A percentile compares a stretch with the other conserved stretches of the same genome.
Evolutionary conservation across 2,329 filamentous ascomycete genomes (phyloP).

Genomic region (Fusarium sp.): DNA sequence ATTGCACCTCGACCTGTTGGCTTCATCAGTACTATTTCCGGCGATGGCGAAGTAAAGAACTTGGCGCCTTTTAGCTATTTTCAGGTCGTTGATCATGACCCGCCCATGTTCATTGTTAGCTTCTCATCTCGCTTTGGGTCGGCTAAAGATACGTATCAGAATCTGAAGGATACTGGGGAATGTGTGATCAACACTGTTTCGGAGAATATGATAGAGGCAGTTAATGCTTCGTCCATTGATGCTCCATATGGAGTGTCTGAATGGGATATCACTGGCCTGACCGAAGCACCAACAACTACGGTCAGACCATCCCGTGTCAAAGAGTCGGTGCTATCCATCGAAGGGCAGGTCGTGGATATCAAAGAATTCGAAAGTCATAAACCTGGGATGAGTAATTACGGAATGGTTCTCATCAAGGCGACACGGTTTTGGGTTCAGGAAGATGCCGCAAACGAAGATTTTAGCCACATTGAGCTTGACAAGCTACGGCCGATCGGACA

Average conservation of each 20-base stretch:
- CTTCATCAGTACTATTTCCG: constrained; percentile 62
- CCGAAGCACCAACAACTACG: constrained; percentile 70
- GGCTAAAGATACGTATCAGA: constrained; percentile 82
- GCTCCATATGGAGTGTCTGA: constrained; percentile 80
- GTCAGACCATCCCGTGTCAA: constrained; percentile 78
- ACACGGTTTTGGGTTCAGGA: constrained; percentile 88
- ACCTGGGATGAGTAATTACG: constrained; percentile 78
- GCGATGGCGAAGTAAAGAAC: constrained; percentile 72
- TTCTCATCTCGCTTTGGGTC: constrained; percentile 55
- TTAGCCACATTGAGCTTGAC: constrained; percentile 77
- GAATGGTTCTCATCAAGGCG: constrained; percentile 82
- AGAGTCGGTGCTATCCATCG: constrained; percentile 85
- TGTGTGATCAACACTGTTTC: constrained; percentile 89
- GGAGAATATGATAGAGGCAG: constrained; percentile 86
- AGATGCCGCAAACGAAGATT: constrained; percentile 84
- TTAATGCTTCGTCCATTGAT: constrained; percentile 81
- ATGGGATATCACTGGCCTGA: constrained; percentile 83
- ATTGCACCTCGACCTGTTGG: constrained; percentile 83
- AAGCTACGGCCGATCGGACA: constrained; percentile 82
- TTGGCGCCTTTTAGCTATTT: constrained; percentile 91
- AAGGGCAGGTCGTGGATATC: constrained; percentile 80
- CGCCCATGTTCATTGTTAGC: constrained; percentile 79
- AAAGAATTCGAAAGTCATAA: constrained; percentile 80
- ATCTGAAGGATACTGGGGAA: constrained; percentile 76
- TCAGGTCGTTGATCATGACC: constrained; percentile 84